These are phyloP conservation scores for Pseudonitzschia pungens DNA, from an alignment of 108 stramenopile species.

Conservation along the genomic window DNA sequence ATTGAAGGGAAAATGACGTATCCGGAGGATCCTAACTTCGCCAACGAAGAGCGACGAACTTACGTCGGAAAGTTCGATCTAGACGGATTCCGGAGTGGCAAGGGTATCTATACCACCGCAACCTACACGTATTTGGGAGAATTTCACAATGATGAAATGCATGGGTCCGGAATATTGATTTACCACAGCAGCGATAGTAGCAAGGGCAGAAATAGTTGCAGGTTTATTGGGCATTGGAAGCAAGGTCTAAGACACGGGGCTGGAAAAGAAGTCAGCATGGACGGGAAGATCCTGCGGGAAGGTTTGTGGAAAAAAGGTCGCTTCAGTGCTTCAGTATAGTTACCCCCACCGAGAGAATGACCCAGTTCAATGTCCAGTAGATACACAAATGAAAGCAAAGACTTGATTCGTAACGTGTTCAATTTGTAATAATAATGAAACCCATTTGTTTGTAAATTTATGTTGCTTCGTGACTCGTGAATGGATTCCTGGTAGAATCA, in stretches of 20 bases:
- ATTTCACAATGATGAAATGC: constrained; percentile 35
- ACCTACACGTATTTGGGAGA: constrained; percentile 18
- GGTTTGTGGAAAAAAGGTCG: constrained; percentile 27
- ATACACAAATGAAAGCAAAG: no score
- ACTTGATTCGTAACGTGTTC: no score
- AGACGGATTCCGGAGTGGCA: constrained; percentile 26
- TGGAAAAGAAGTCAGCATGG: constrained; percentile 20
- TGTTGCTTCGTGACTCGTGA: no score
- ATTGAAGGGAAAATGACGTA: constrained; percentile 34
- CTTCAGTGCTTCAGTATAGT: constrained; percentile 3
- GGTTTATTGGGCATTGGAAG: constrained; percentile 46
- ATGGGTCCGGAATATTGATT: constrained; percentile 37
- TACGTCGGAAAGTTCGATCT: constrained; percentile 25
- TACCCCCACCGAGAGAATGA: no score
- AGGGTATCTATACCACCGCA: constrained; percentile 21
- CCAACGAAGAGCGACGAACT: background rate
- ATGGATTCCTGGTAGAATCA: no score
- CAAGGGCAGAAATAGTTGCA: constrained; percentile 3
- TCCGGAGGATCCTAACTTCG: background rate
- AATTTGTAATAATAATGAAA: no score
- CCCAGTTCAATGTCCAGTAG: no score
- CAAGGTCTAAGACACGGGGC: constrained; percentile 41
- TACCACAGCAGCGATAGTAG: constrained; percentile 19
- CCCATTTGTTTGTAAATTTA: no score
- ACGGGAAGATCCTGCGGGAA: constrained; percentile 14